Evolutionary conservation across 169 alveolate species (phyloP).

Genomic region (Ichthyophthirius multifiliis): DNA sequence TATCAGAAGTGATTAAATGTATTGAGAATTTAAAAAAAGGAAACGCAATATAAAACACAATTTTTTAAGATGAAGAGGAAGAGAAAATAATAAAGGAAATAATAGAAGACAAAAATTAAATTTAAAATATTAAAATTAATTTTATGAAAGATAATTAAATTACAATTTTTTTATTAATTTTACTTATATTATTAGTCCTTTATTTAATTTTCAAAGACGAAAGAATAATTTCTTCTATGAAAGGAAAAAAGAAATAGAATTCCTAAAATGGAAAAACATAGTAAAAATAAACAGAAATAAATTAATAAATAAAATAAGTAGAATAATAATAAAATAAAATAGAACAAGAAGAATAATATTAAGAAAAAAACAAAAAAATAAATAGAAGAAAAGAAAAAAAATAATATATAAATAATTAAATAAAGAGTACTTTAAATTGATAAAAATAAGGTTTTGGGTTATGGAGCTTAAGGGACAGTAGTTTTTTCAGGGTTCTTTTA

Average conservation of each 20-base stretch:
- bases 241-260: not conserved
- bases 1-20: not conserved
- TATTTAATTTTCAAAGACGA: not conserved
- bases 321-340: not conserved
- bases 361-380: not conserved
- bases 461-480: not conserved
- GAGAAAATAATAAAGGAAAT: no score
- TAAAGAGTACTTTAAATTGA: not conserved
- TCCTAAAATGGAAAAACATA: not conserved
- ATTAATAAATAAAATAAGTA: not conserved
- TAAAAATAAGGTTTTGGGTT: not conserved
- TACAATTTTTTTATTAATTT: not conserved
- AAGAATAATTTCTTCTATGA: not conserved
- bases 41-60: no score
- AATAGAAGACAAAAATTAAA: not conserved
- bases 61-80: no score
- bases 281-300: not conserved
- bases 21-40: not conserved
- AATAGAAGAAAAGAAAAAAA: not conserved
- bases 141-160: not conserved
- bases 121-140: not conserved
- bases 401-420: not conserved
- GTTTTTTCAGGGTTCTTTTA: not conserved
- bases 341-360: not conserved
- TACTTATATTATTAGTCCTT: not conserved